Evolutionary conservation across 352 stramenopile species (phyloP), one percentile per base, ranked within the genome.

Genomic region (Stephanocyclus meneghinianus): DNA sequence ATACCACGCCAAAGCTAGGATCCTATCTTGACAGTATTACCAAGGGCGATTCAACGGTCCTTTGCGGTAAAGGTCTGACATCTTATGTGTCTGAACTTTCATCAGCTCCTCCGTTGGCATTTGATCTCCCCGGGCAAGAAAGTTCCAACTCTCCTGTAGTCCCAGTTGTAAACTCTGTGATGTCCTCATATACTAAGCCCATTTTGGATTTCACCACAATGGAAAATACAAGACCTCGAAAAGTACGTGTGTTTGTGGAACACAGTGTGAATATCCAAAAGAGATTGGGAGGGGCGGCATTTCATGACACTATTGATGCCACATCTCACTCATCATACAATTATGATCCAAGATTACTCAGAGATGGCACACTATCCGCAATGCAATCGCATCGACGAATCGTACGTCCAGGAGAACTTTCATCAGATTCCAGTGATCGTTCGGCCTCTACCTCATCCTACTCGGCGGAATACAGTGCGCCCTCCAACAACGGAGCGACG

Each of bases 11-110:
- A 40, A 44, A 18, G 11, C 53, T 21, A 42, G 7, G n/a, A 40
- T 18, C 29, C 2, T 62, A 62, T 42, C 53, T 62, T 62, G 53
- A 62, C 9, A 62, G 26, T 42, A 62, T 62, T 62, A 45, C 53
- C 11, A 26, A 42, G 11, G n/a, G 29, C 37, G 11, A 26, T 62
- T 3, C 29, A 18, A 18, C 53, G 2, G 7, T 62, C n/a, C 15
- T 11, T 59, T n/a, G 9, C 13, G 53, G 53, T n/a, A 13, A 44
- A 62, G 53, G 53, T 7, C 16, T 62, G 29, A 44, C 53, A 18
- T 62, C 53, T 18, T 62, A 62, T 3, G 21, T 62, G 1, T 62
- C 53, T 62, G 53, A 62, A 40, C 37, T 62, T 13, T 44, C 53
- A 26, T 44, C 53, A 42, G 10, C 29, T 16, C 9, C 26, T 44